Conservation (phyloP, 768 basidiomycete genomes). For the Trichaptum fuscoviolaceum region DNA sequence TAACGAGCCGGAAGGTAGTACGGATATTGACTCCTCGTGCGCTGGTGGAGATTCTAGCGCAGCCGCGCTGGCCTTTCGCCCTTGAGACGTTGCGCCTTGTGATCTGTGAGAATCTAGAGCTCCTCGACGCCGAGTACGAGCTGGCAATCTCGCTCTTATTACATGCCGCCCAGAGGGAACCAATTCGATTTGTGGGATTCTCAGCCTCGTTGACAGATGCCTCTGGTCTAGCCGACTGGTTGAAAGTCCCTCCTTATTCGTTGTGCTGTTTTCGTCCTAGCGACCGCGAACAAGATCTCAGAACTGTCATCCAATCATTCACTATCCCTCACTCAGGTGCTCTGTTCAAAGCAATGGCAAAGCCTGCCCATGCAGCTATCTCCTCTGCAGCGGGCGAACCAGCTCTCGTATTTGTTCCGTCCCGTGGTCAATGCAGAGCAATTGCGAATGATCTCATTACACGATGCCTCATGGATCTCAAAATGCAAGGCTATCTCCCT, state of each 20-base stretch:
- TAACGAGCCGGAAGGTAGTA: slow-evolving; percentile 34
- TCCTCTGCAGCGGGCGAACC: slow-evolving; percentile 39
- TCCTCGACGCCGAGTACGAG: slow-evolving; percentile 78
- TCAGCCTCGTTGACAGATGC: slow-evolving; percentile 78
- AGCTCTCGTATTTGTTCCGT: slow-evolving; percentile 85
- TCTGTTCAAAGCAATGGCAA: slow-evolving; percentile 87
- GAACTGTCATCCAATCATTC: slow-evolving; percentile 67
- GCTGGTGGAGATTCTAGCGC: slow-evolving; percentile 35
- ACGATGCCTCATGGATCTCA: slow-evolving; percentile 73
- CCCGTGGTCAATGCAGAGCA: slow-evolving; percentile 64
- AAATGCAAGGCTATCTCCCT: slow-evolving; percentile 66
- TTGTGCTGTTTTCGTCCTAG: slow-evolving; percentile 76
- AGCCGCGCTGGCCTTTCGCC: slow-evolving; percentile 18
- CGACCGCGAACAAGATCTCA: slow-evolving; percentile 77
- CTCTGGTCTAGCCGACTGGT: slow-evolving; percentile 76
- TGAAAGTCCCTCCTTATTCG: slow-evolving; percentile 58
- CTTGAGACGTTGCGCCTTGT: slow-evolving; percentile 55
- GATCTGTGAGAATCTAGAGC: slow-evolving; percentile 81
- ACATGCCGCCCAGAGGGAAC: slow-evolving; percentile 52
- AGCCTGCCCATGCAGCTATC: slow-evolving; percentile 81
- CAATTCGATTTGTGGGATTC: slow-evolving; percentile 73
- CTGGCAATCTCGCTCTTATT: slow-evolving; percentile 71
- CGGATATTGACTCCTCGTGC: slow-evolving; percentile 56
- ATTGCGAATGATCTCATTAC: slow-evolving; percentile 85
- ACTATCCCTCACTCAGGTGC: slow-evolving; percentile 82